Base-by-base conservation (phyloP, 2,329 filamentous ascomycete genomes). In the Chaetothyriales sp. region DNA sequence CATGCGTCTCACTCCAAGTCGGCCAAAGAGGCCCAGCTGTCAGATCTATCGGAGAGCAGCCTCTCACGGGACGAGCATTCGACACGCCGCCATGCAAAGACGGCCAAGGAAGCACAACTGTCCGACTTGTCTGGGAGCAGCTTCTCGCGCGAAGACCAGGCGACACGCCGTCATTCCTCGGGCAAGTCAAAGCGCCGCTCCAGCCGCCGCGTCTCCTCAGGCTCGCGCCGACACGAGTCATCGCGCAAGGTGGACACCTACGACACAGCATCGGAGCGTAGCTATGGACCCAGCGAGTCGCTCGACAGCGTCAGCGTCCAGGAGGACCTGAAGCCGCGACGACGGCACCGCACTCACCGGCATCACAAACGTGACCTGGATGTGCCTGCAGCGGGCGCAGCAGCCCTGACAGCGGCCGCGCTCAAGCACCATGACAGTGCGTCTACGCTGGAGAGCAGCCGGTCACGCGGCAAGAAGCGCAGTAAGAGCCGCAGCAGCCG, bases 381-480 rank as follows among this genome's bases (percentile, higher is more conserved):
- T 4, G 75, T 76, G n/a, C 70, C 76, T 51, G 73, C 72, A 53
- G 73, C 71, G 15, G 68, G 74, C 32, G 77, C 74, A 39, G 78
- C 74, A 12, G 73, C 76, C 15, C 66, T 81, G 51, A 83, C 80
- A 3, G 73, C 78, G 44, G 78, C 79, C 19, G 79, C 79, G 39
- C 68, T 84, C 36, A 73, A 75, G 54, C 76, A 79, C 52, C 79
- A 83, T 63, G 76, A 82, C 52, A 84, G 80, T n/a, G 71, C 74
- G 49, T 78, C 78, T 43, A 77, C 73, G 55, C 57, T 78, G 6
- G 76, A 75, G 25, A 64, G 64, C 47, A 59, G 61, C 36, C 65
- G 68, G 51, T 59, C 60, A 20, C 61, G 60, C 26, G 50, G 62
- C 51, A 72, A 72, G 54, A 70, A 68, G 51, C 70, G 70, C 12